Percentiles rank a stretch among this genome's conserved stretches.
Evolutionary conservation across 768 basidiomycete genomes (phyloP).

Genomic region (Flagelloscypha sp.): DNA sequence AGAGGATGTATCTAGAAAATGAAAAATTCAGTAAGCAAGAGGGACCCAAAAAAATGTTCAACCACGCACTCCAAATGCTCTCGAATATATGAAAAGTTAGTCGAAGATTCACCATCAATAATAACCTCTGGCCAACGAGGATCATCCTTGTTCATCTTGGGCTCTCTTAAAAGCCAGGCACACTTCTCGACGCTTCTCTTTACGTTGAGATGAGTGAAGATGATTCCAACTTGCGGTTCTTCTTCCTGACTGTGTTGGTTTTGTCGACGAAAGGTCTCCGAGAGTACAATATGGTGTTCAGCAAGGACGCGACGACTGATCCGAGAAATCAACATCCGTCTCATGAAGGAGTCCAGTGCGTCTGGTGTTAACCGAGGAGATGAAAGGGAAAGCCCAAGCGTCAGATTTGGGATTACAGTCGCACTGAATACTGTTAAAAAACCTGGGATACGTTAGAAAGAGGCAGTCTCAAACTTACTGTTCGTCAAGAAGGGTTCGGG

Average conservation of each 20-base stretch:
- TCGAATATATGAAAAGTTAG: conserved; percentile 73
- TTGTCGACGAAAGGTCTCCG: conserved; percentile 39
- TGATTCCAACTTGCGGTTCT: conserved; percentile 75
- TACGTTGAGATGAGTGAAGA: conserved; percentile 67
- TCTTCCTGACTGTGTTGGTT: conserved; percentile 24
- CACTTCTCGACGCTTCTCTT: conserved; percentile 67
- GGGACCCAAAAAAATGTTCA: background rate
- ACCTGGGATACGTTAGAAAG: conserved; percentile 5
- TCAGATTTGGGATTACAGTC: conserved; percentile 71
- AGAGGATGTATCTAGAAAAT: conserved; percentile 63
- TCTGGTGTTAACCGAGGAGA: conserved; percentile 75
- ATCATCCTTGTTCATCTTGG: conserved; percentile 37
- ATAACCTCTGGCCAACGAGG: conserved; percentile 53
- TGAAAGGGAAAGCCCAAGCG: conserved; percentile 77
- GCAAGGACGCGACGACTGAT: conserved; percentile 85
- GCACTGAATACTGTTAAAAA: conserved; percentile 34
- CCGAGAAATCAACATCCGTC: conserved; percentile 83
- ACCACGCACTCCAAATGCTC: conserved; percentile 73
- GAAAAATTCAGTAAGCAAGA: conserved; percentile 3
- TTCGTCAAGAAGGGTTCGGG: conserved; percentile 54
- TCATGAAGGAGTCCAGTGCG: conserved; percentile 78
- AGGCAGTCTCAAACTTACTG: conserved; percentile 46
- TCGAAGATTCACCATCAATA: conserved; percentile 65
- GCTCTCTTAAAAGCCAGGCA: conserved; percentile 41
- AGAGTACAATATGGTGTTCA: conserved; percentile 83